These are phyloP conservation scores for Rhodotorula kratochvilovae DNA, from an alignment of 768 basidiomycete species.

Conservation along the genomic window DNA sequence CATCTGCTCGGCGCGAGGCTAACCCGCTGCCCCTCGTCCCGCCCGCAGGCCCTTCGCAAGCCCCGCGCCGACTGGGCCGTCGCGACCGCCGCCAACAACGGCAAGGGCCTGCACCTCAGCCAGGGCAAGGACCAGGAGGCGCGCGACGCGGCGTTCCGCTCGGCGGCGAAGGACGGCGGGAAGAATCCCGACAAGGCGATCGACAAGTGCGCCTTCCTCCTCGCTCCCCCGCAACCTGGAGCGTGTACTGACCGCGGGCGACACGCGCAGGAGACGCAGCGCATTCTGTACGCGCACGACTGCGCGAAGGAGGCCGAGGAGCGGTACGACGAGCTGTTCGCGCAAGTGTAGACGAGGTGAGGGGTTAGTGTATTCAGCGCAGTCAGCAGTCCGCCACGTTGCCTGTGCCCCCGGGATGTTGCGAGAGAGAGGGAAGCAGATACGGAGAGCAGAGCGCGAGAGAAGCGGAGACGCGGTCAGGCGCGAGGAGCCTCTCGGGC, in stretches of 20 bases:
- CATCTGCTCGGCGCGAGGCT: no score
- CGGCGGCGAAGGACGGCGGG: conserved; percentile 34
- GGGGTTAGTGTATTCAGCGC: no score
- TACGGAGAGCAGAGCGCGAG: no score
- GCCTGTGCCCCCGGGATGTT: no score
- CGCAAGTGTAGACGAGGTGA: neutral
- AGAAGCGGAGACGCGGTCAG: no score
- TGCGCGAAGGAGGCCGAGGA: conserved; percentile 18
- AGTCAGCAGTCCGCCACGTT: no score
- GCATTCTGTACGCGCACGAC: conserved; percentile 26
- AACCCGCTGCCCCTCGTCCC: no score
- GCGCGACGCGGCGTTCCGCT: conserved; percentile 39
- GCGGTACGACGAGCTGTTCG: conserved; percentile 30
- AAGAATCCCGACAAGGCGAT: conserved; percentile 43
- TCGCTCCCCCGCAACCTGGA: neutral
- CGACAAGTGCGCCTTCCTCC: neutral
- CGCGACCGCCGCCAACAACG: conserved; percentile 39
- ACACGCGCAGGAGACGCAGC: conserved; percentile 11
- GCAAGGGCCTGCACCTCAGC: conserved; percentile 42
- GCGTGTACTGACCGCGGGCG: neutral
- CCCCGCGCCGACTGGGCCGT: conserved; percentile 43
- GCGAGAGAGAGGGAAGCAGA: no score
- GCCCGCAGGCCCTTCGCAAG: conserved; percentile 40
- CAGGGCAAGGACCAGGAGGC: conserved; percentile 40
- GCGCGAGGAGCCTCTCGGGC: no score